These are phyloP conservation scores for Cryptosporidium felis DNA, from an alignment of 169 alveolate species.

Conservation along the genomic window DNA sequence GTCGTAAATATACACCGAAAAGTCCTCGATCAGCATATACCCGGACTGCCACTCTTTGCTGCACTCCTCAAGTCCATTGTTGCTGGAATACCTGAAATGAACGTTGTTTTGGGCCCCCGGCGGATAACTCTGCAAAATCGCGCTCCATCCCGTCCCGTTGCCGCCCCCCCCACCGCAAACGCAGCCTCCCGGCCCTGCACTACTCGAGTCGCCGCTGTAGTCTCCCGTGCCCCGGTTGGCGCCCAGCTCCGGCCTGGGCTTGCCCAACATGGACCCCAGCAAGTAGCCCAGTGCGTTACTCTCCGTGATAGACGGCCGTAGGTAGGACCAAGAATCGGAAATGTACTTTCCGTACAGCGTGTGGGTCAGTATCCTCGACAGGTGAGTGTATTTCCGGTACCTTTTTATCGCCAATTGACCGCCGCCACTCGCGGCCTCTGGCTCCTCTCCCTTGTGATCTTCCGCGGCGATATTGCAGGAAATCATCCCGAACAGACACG, in stretches of 20 bases:
- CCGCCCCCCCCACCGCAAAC: too few relatives aligned
- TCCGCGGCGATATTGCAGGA: neutral
- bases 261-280: too few relatives aligned
- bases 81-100: neutral
- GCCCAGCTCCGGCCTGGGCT: too few relatives aligned
- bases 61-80: neutral
- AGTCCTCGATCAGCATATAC: slow-evolving; percentile 25
- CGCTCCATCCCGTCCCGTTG: too few relatives aligned
- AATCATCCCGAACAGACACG: slow-evolving; percentile 6
- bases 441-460: neutral
- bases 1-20: slow-evolving; percentile 25
- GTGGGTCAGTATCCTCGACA: slow-evolving; percentile 8
- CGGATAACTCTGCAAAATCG: too few relatives aligned
- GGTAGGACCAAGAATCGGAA: neutral
- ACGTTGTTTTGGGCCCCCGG: neutral
- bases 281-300: neutral
- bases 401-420: neutral
- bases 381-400: slow-evolving; percentile 17
- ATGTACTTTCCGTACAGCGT: slow-evolving; percentile 41
- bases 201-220: too few relatives aligned
- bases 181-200: too few relatives aligned
- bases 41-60: slow-evolving; percentile 25
- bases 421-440: neutral
- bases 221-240: too few relatives aligned
- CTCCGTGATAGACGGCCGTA: slow-evolving; percentile 42